Evolutionary conservation across 768 basidiomycete genomes (phyloP).

Genomic region (Kwoniella newhampshirensis): DNA sequence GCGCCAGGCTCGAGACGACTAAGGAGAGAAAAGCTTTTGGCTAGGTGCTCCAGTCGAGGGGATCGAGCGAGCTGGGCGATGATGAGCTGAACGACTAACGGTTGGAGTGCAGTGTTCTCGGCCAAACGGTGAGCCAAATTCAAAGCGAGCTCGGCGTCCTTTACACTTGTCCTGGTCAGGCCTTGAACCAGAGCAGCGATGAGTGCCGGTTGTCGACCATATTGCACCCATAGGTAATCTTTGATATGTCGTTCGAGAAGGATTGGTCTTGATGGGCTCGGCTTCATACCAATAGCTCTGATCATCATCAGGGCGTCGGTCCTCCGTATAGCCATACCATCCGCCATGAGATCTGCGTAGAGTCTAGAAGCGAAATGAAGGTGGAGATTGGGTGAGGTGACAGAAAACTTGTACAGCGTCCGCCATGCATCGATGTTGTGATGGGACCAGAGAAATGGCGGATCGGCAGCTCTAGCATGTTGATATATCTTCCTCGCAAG

Average conservation of each 20-base stretch:
- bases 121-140: constrained; percentile 11
- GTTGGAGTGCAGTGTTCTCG: constrained; percentile 1
- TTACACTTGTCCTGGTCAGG: constrained; percentile 3
- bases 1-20: neutral
- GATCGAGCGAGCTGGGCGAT: constrained; percentile 8
- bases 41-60: constrained; percentile 6
- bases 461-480: constrained; percentile 11
- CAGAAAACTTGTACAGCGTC: constrained; percentile 20
- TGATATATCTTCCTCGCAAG: constrained; percentile 26
- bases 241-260: constrained; percentile 40
- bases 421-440: constrained; percentile 15
- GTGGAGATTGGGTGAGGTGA: constrained; percentile 17
- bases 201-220: constrained; percentile 2
- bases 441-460: constrained; percentile 24
- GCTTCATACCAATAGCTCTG: constrained; percentile 16
- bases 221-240: constrained; percentile 28
- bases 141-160: constrained; percentile 23
- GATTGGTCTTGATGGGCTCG: constrained; percentile 21
- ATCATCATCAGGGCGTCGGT: constrained; percentile 30
- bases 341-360: constrained; percentile 37
- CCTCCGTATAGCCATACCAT: constrained; percentile 14
- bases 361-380: constrained; percentile 38
- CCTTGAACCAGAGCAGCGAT: constrained; percentile 26
- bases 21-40: constrained; percentile 14
- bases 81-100: neutral